A percentile compares a stretch with the other conserved stretches of the same genome.
These are phyloP conservation scores for Arthromyces matolae DNA, from an alignment of 768 basidiomycete species.

Conservation along the genomic window DNA sequence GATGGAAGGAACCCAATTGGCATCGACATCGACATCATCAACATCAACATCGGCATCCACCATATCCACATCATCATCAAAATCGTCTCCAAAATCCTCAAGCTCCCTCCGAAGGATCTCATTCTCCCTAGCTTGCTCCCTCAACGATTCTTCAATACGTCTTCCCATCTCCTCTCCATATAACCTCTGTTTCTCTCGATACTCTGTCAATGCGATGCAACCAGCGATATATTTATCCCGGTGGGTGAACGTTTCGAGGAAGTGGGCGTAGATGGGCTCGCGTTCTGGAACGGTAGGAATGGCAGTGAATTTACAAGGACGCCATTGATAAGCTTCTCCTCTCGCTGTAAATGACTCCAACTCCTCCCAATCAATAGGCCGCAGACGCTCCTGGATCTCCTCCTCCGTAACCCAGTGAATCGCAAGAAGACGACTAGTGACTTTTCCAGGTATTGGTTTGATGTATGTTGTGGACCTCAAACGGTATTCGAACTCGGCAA, in stretches of 20 bases:
- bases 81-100: constrained; percentile 12
- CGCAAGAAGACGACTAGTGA: constrained; percentile 34
- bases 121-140: constrained; percentile 1
- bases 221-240: constrained; percentile 10
- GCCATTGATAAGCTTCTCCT: constrained; percentile 15
- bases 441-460: constrained; percentile 34
- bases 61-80: constrained; percentile 13
- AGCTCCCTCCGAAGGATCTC: not conserved
- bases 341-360: constrained; percentile 26
- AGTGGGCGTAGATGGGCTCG: constrained; percentile 4
- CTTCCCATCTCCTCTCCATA: not conserved
- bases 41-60: constrained; percentile 10
- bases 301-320: constrained; percentile 9
- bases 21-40: not conserved
- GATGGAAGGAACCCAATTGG: not conserved
- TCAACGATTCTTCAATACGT: not conserved
- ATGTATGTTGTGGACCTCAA: constrained; percentile 26
- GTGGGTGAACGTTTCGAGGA: constrained; percentile 3
- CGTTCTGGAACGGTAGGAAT: constrained; percentile 14
- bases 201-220: constrained; percentile 11
- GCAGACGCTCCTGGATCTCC: constrained; percentile 29
- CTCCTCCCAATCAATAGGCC: constrained; percentile 32
- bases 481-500: constrained; percentile 39
- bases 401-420: constrained; percentile 35
- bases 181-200: constrained; percentile 10